Base-by-base conservation (phyloP, 1,284 basidiomycete species). In the Gomphus bonarii region DNA sequence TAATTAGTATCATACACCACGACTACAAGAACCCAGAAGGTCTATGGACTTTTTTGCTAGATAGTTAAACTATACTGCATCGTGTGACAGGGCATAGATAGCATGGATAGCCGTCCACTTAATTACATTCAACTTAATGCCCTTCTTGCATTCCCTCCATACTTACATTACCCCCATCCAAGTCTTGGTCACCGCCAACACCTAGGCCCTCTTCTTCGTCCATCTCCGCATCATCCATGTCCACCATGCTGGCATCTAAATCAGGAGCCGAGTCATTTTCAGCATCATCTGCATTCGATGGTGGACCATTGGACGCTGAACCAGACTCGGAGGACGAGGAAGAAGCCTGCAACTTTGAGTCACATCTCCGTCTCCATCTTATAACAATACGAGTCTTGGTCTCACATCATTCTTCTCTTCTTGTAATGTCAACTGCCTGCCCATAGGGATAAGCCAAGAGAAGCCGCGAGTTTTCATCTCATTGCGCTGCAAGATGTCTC, bases 1-100 rank as follows among this genome's bases (percentile, higher is more conserved):
- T 99, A 55, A 85, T 99, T 61, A 97, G 85, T 69, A 76, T 99
- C 61, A 82, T 97, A 3, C 93, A 98, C 69, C 95, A 99, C 66
- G 90, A 99, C 70, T 99, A 88, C 70, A 92, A 91, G 72, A 72
- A 89, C 62, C 63, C 78, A 0, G 75, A 84, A n/a, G 91, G 82
- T 0, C 73, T 99, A 47, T 98, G 95, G 94, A 76, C 73, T 10
- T 95, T 95, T 72, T 70, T 95, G 62, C 78, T 88, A 58, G 75
- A 72, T 33, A 58, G 60, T 28, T 54, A 62, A 71, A 46, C 22
- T n/a, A 33, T 18, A 30, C 12, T 3, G 28, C 49, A 43, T 57
- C 11, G 3, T 51, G 20, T 12, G 7, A 40, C 12, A 30, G 25
- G 8, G 25, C 22, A 30, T 30, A 30, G 14, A 9, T 22, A 22